phyloP scores from a whole-genome alignment of 768 basidiomycete genomes.

The Lactarius tabidus region DNA sequence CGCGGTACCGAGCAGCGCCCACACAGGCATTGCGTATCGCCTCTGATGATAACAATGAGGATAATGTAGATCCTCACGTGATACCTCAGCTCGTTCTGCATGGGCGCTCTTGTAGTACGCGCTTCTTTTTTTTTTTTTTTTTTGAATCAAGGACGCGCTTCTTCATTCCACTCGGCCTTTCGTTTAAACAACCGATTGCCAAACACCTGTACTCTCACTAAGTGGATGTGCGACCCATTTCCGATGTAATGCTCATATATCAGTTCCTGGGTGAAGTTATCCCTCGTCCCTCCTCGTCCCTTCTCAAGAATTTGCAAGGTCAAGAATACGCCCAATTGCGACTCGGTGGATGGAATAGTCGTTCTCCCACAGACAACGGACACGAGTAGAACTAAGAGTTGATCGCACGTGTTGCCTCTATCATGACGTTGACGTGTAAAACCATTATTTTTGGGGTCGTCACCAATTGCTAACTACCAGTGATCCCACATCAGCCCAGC shows the following conservation, averaged over 20 bases:
- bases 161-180: no score
- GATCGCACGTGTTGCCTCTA: no score
- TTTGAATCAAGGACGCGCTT: no score
- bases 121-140: no score
- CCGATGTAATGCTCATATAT: neutral
- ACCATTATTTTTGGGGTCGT: neutral
- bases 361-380: no score
- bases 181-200: no score
- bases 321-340: neutral
- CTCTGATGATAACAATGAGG: no score
- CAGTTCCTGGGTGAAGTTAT: no score
- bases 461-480: neutral
- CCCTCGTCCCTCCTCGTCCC: no score
- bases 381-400: no score
- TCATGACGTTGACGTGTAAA: neutral
- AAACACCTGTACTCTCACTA: neutral
- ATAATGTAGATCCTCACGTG: neutral
- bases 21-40: no score
- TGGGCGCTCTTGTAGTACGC: neutral
- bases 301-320: no score
- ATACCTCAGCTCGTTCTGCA: neutral
- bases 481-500: neutral
- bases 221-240: neutral
- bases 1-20: constrained; percentile 51
- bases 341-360: neutral